Percentiles rank a stretch among this genome's conserved stretches.
Conservation (phyloP, 2,329 filamentous ascomycete species). For the Didymella segeticola region DNA sequence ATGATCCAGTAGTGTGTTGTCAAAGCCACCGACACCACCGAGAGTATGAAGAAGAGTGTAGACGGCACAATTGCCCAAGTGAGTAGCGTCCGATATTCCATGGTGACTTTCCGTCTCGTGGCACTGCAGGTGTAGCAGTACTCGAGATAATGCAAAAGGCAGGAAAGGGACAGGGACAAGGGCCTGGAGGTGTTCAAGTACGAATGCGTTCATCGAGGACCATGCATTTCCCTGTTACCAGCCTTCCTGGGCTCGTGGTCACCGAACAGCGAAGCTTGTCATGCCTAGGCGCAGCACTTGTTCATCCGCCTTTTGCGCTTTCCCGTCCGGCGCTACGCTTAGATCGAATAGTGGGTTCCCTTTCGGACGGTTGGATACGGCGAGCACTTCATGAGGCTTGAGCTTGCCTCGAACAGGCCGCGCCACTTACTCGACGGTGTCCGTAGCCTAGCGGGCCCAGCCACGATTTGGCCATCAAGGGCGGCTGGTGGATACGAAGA, state of each 20-base stretch:
- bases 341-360: constrained; percentile 4
- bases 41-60: constrained; percentile 36
- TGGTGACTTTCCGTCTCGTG: constrained; percentile 10
- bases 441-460: constrained; percentile 11
- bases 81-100: constrained; percentile 32
- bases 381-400: constrained; percentile 11
- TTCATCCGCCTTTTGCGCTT: constrained; percentile 12
- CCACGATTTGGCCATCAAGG: constrained; percentile 2
- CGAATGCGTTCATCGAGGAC: constrained; percentile 3
- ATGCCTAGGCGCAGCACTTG: constrained; percentile 10
- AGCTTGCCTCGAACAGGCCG: constrained; percentile 11
- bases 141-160: constrained; percentile 6
- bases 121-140: constrained; percentile 13
- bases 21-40: constrained; percentile 36
- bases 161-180: constrained; percentile 7
- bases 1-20: constrained; percentile 42
- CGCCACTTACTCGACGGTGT: constrained; percentile 16
- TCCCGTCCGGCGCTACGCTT: constrained; percentile 15
- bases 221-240: constrained; percentile 6
- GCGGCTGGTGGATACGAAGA: neutral
- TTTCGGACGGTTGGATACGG: constrained; percentile 16
- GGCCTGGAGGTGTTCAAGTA: constrained; percentile 15
- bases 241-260: constrained; percentile 16
- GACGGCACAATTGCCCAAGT: constrained; percentile 32
- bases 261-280: constrained; percentile 17